Evolutionary conservation across 805 yeast species (phyloP), one percentile per base, ranked within the genome.

Genomic region (Kregervanrija pseudodelftensis): DNA sequence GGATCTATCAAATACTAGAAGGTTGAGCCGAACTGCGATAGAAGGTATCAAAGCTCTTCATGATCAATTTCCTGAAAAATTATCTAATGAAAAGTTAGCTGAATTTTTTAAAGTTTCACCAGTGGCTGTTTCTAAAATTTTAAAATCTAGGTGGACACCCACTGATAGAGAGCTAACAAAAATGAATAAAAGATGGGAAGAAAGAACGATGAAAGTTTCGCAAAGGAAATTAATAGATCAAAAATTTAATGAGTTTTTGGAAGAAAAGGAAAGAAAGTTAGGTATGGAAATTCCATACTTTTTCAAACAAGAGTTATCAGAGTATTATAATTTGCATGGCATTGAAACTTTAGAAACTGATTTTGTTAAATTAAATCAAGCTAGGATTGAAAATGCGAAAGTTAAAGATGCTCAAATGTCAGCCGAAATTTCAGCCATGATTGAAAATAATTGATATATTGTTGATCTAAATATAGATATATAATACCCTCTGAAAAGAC

Each of bases 101-200:
- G 67, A 73, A 31, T 74, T 73, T 56, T 89, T 83, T 63, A 68
- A 74, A 40, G 72, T 87, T 5, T 83, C 93, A 1, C 91, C 95
- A 1, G 95, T 89, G 52, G 85, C 90, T 0, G 75, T 89, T 2
- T 69, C 95, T 47, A 74, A 95, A 50, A 87, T 90, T 14, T 59
- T 90, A 51, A 80, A 78, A 58, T 80, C 91, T 5, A 77, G 73
- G 34, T 90, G 95, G 95, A 64, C 60, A 13, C 95, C 96, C 0
- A 68, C 62, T 4, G 72, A 66, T 1, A 72, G 70, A n/a, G 85
- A 81, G 47, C 73, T 68, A 35, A 70, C 61, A 5, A 61, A 55
- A 30, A 58, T 73, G 13, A 61, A 68, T 31, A 63, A 64, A 13
- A 70, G 91, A 49, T 83, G 86, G 80, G 62, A 59, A 30, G 66